These are phyloP conservation scores for Didymella keratinophila DNA, from an alignment of 2,329 filamentous ascomycete genomes.

Conservation along the genomic window DNA sequence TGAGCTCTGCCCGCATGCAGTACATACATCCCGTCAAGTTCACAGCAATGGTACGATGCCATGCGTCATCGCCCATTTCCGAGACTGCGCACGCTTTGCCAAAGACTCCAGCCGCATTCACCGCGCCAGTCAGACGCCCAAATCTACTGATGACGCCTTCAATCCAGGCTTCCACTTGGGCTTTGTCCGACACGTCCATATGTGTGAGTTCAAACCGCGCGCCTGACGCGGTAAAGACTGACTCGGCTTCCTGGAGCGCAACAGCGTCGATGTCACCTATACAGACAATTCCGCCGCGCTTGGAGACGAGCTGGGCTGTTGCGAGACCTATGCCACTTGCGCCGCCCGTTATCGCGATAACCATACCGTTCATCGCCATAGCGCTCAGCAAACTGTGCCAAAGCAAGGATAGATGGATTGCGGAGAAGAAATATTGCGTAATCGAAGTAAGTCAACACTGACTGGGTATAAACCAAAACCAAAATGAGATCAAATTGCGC, in stretches of 20 bases:
- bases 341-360: background rate
- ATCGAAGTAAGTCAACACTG: no score
- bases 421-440: no score
- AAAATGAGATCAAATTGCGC: no score
- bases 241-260: background rate
- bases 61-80: slow-evolving; percentile 44
- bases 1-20: slow-evolving; percentile 32
- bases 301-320: background rate
- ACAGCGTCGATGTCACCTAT: background rate
- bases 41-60: slow-evolving; percentile 48
- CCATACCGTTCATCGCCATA: background rate
- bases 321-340: background rate
- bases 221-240: background rate
- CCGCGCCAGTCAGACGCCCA: slow-evolving; percentile 50
- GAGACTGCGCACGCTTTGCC: slow-evolving; percentile 19
- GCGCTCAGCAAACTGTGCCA: no score
- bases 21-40: slow-evolving; percentile 49
- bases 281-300: background rate
- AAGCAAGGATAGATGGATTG: no score
- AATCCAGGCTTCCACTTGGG: slow-evolving; percentile 53
- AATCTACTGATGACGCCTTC: slow-evolving; percentile 41
- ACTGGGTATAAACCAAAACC: no score
- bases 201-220: background rate
- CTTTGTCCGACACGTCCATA: slow-evolving; percentile 56
- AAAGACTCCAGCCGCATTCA: slow-evolving; percentile 53